Conservation (phyloP, 257 asterid species). For the Salvia rosmarinus region DNA sequence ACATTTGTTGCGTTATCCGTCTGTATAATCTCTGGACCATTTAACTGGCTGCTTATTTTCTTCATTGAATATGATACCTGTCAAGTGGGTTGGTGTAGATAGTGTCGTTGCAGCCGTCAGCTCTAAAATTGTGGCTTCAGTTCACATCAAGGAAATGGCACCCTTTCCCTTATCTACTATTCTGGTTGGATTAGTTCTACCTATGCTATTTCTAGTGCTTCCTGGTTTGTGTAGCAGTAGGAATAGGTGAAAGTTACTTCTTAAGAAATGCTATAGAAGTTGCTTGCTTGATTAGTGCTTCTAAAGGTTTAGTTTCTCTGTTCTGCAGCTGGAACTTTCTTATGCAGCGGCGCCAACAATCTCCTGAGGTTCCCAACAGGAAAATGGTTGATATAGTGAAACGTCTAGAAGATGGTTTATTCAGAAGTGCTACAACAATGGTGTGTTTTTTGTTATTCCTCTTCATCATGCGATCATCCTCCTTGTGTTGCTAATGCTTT, state of each 20-base stretch:
- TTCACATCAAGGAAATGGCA: constrained; percentile 10
- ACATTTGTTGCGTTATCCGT: constrained; percentile 6
- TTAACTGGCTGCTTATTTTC: not conserved
- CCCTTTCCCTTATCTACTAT: not conserved
- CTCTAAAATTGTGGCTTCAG: constrained; percentile 9
- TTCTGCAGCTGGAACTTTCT: constrained; percentile 69
- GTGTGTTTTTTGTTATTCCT: constrained; percentile 41
- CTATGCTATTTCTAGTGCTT: constrained; percentile 25
- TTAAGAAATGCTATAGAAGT: constrained; percentile 10
- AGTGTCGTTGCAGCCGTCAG: not conserved
- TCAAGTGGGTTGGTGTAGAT: constrained; percentile 1
- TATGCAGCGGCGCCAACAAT: constrained; percentile 55
- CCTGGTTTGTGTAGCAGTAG: not conserved
- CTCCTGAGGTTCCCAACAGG: constrained; percentile 52
- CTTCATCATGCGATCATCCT: constrained; percentile 28
- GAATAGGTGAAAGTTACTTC: constrained; percentile 1
- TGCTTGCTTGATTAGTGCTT: constrained; percentile 24
- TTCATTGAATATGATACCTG: constrained; percentile 1
- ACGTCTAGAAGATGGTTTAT: constrained; percentile 83
- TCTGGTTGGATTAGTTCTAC: constrained; percentile 10
- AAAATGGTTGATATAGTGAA: constrained; percentile 69
- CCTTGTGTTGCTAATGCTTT: constrained; percentile 1
- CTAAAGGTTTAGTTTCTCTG: constrained; percentile 34
- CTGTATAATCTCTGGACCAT: not conserved
- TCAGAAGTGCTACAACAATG: constrained; percentile 71